A percentile compares a stretch with the other conserved stretches of the same genome.
Evolutionary conservation across 2,329 filamentous ascomycete genomes (phyloP).

Genomic region (Arthrobotrys sinensis): DNA sequence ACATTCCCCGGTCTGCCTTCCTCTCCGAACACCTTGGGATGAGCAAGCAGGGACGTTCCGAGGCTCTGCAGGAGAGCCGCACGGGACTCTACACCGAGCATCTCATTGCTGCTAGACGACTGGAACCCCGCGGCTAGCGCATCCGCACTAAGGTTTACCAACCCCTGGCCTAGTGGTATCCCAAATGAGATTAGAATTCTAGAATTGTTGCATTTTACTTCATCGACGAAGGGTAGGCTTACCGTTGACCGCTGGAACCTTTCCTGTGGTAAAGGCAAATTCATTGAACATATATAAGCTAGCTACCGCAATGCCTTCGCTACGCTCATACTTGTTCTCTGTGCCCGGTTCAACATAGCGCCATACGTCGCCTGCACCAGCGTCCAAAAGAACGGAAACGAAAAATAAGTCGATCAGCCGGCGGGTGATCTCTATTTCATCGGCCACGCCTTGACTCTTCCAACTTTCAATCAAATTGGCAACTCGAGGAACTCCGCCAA

Average conservation of each 20-base stretch:
- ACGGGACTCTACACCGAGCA: constrained; percentile 72
- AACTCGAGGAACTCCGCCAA: constrained; percentile 81
- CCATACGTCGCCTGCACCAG: constrained; percentile 91
- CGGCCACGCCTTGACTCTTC: constrained; percentile 78
- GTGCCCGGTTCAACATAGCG: constrained; percentile 92
- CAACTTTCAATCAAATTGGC: constrained; percentile 79
- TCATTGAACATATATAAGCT: constrained; percentile 70
- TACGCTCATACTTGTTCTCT: constrained; percentile 83
- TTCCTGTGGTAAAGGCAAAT: constrained; percentile 82
- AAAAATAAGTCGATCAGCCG: constrained; percentile 84
- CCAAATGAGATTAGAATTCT: constrained; percentile 85
- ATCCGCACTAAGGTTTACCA: constrained; percentile 69
- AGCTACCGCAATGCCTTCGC: constrained; percentile 86
- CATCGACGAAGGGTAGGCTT: constrained; percentile 72
- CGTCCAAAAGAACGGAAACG: constrained; percentile 85
- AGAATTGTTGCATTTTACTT: constrained; percentile 83
- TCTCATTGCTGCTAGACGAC: constrained; percentile 68
- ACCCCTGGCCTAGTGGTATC: constrained; percentile 82
- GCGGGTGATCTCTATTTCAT: constrained; percentile 77
- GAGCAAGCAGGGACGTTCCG: constrained; percentile 88
- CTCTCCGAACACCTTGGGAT: constrained; percentile 21
- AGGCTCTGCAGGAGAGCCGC: constrained; percentile 85
- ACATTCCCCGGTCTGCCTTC: constrained; percentile 43
- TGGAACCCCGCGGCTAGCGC: constrained; percentile 69
- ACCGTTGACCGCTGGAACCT: constrained; percentile 91